Conservation (phyloP, 257 asterid species). For the Scutellaria barbata region DNA sequence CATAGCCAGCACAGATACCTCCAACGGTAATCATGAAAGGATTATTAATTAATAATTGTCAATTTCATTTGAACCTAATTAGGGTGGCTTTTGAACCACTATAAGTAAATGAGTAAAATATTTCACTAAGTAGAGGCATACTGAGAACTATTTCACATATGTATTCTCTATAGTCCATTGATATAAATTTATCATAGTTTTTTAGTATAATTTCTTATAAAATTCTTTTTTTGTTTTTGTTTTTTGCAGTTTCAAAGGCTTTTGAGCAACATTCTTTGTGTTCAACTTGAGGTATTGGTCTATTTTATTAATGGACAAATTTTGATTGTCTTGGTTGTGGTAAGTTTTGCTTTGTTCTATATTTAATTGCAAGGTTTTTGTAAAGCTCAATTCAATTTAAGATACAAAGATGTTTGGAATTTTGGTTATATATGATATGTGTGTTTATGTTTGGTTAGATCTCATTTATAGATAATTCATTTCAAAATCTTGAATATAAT, state of each 20-base stretch:
- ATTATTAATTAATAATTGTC: conserved; percentile 25
- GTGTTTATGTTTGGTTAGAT: background rate
- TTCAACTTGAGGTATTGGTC: conserved; percentile 17
- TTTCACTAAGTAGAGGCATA: background rate
- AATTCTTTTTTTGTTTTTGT: too few relatives aligned
- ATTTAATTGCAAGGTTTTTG: background rate
- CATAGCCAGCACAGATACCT: conserved; percentile 8
- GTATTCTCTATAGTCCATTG: background rate
- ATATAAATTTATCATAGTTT: too few relatives aligned
- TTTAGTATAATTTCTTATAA: too few relatives aligned
- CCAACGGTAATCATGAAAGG: conserved; percentile 15
- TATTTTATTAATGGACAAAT: background rate
- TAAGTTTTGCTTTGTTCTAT: background rate
- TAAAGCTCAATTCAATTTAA: background rate
- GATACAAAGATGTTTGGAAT: too few relatives aligned
- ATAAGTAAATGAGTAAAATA: background rate
- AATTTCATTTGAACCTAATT: conserved; percentile 27
- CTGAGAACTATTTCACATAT: background rate
- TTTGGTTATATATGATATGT: too few relatives aligned
- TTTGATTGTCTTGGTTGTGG: background rate
- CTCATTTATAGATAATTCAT: background rate
- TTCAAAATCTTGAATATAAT: too few relatives aligned
- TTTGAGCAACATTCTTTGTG: background rate
- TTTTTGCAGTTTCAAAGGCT: background rate
- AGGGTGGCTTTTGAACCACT: conserved; percentile 3